These are phyloP conservation scores for Metschnikowia peoriensis DNA, from an alignment of 805 yeast genomes.

Conservation along the genomic window DNA sequence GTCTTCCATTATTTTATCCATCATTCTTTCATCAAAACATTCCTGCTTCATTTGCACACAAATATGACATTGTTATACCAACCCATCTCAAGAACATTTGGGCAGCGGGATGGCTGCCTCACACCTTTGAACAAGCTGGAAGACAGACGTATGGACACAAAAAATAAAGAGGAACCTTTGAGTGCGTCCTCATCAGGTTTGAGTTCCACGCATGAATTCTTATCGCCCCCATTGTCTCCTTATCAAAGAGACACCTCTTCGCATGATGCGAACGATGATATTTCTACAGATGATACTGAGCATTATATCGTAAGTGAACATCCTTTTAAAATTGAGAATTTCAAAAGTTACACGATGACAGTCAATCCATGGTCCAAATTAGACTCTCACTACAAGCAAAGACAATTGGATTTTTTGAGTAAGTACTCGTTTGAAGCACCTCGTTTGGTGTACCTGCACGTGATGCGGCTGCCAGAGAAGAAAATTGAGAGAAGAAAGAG, in stretches of 20 bases:
- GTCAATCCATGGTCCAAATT: conserved; percentile 53
- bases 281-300: conserved; percentile 11
- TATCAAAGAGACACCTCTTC: conserved; percentile 15
- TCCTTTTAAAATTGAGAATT: conserved; percentile 50
- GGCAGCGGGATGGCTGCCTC: conserved; percentile 32
- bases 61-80: conserved; percentile 32
- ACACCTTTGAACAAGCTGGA: conserved; percentile 25
- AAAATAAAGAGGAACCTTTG: background rate
- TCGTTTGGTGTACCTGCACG: conserved; percentile 8
- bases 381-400: conserved; percentile 44
- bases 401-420: conserved; percentile 51
- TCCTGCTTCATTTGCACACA: background rate
- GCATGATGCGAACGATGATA: conserved; percentile 11
- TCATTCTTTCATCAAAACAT: background rate
- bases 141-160: background rate
- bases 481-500: conserved; percentile 21
- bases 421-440: conserved; percentile 38
- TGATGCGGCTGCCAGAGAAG: conserved; percentile 10
- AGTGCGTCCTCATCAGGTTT: conserved; percentile 2
- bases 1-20: background rate
- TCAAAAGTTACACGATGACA: conserved; percentile 44
- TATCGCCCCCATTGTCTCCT: conserved; percentile 31
- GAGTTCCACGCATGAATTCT: conserved; percentile 19
- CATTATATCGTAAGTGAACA: conserved; percentile 21
- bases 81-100: conserved; percentile 30